These are phyloP conservation scores for Massarina eburnea DNA, from an alignment of 2,329 filamentous ascomycete genomes.

Conservation along the genomic window DNA sequence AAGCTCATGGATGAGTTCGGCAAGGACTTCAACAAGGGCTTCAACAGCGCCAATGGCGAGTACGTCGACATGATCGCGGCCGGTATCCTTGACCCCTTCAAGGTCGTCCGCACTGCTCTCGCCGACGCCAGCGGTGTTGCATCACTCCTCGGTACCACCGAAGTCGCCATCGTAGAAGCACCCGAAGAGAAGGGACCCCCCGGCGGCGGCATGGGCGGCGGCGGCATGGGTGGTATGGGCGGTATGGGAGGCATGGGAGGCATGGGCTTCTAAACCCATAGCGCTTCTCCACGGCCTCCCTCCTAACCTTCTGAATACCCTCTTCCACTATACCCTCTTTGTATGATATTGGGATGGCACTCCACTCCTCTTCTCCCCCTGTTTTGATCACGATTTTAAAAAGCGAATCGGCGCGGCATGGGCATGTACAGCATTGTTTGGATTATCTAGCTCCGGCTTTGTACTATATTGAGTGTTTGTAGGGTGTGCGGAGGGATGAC, in stretches of 20 bases:
- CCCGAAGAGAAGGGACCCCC: conserved; percentile 80
- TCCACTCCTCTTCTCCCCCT: conserved; percentile 39
- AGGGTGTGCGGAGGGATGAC: conserved; percentile 30
- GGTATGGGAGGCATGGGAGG: conserved; percentile 57
- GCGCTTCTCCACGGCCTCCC: conserved; percentile 16
- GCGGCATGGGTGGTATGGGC: conserved; percentile 65
- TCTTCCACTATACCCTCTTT: conserved; percentile 37
- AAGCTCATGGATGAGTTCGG: conserved; percentile 96
- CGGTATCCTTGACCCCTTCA: conserved; percentile 98
- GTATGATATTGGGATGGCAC: too few species aligned
- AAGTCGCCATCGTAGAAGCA: conserved; percentile 96
- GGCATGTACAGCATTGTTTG: conserved; percentile 2
- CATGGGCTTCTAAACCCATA: conserved; percentile 60
- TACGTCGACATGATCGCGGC: conserved; percentile 98
- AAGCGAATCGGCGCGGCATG: conserved; percentile 30
- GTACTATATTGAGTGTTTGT: conserved; percentile 24
- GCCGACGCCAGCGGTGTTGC: conserved; percentile 95
- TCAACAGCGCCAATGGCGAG: conserved; percentile 93
- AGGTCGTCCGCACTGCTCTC: conserved; percentile 96
- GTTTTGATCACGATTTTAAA: conserved; percentile 31
- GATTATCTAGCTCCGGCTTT: background rate
- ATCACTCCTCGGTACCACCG: conserved; percentile 93
- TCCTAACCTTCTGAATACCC: conserved; percentile 33
- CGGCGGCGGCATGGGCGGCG: conserved; percentile 40
- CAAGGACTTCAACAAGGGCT: conserved; percentile 95